Percentiles rank a stretch among this genome's conserved stretches.
Evolutionary conservation across 2,329 filamentous ascomycete species (phyloP).

Genomic region (Lanzia echinophila): DNA sequence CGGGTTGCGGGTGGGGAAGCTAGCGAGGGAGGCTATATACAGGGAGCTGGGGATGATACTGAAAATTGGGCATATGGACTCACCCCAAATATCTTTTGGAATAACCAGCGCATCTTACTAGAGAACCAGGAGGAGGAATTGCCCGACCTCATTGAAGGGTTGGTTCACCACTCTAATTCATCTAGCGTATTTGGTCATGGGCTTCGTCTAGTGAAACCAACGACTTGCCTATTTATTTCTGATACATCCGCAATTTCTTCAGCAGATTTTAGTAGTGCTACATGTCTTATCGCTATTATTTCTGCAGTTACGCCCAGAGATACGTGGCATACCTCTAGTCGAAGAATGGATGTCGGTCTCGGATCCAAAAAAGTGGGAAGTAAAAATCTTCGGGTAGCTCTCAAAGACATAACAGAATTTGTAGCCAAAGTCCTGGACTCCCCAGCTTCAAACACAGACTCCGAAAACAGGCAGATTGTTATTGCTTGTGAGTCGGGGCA

Average conservation of each 20-base stretch:
- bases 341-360: conserved; percentile 51
- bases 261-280: background rate
- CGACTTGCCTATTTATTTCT: conserved; percentile 24
- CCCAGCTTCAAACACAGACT: background rate
- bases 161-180: conserved; percentile 32
- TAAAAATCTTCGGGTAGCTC: conserved; percentile 67
- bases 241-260: conserved; percentile 13
- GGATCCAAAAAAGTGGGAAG: conserved; percentile 71
- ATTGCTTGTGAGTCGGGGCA: conserved; percentile 71
- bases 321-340: conserved; percentile 33
- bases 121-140: conserved; percentile 59
- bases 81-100: conserved; percentile 76
- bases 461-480: conserved; percentile 34
- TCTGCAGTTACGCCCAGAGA: conserved; percentile 40
- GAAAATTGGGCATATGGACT: conserved; percentile 87
- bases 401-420: conserved; percentile 39
- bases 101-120: conserved; percentile 54
- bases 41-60: conserved; percentile 90
- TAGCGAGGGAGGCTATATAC: conserved; percentile 73
- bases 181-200: background rate
- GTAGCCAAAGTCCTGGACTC: conserved; percentile 17
- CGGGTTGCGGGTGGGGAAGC: conserved; percentile 62
- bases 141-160: conserved; percentile 40
- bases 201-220: conserved; percentile 22
- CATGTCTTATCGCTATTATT: conserved; percentile 35